Base-by-base conservation (phyloP, 257 asterid genomes). In the Nicotiana benthamiana region DNA sequence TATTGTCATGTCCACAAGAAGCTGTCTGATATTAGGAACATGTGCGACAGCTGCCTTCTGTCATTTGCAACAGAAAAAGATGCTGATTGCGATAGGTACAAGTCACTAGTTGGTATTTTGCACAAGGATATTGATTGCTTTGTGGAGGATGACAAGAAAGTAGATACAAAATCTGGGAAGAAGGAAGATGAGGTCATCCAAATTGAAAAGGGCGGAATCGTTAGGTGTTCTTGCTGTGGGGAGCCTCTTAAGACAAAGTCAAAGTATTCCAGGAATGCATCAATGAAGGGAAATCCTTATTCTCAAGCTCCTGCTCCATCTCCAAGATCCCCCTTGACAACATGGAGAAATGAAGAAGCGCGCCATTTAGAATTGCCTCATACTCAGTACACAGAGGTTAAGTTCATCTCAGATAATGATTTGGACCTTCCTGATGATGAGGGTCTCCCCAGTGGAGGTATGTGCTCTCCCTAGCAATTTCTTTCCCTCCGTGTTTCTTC, bases 41-140 rank as follows among this genome's bases (percentile, higher is more conserved):
- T 93, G 93, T 93, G 97, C 62, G 96, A 87, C 3, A 86, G 91
- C 0, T 92, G 98, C 83, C 97, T 92, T 54, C 87, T 93, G 15
- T 89, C 97, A 0, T 90, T 87, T 61, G 90, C 96, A 40, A 83
- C 84, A 6, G 92, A 91, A 77, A 93, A 86, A 75, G 95, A 90
- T 61, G 85, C 88, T 10, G 85, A 83, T 76, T 81, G 66, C 17
- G 88, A 81, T 52, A 75, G 79, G 48, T 79, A 87, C 36, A 93
- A 85, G 87, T 84, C 97, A 36, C 84, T 90, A 17, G 89, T 85
- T 18, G 94, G 94, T 86, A 87, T 91, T 32, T 52, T 90, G 80
- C 92, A 89, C 84, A 90, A 87, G 85, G 95, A 93, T 75, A 27
- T 85, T 11, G 93, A 87, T 75, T 80, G 85, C 68, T 66, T 80